A percentile compares a stretch with the other conserved stretches of the same genome.
These are phyloP conservation scores for Amaranthus hypochondriacus DNA, from an alignment of 148 eudicot species.

Conservation along the genomic window DNA sequence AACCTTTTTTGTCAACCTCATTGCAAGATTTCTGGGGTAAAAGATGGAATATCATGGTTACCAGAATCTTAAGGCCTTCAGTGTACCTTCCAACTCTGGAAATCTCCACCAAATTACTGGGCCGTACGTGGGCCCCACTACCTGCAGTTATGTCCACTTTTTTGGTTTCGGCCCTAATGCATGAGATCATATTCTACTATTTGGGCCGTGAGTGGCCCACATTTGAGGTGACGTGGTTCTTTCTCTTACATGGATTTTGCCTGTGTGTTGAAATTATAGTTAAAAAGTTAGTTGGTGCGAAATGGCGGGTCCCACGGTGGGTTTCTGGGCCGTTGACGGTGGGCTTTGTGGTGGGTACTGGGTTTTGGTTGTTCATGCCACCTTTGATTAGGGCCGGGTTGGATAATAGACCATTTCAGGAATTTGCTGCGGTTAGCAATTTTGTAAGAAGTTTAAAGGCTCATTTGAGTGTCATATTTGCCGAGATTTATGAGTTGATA, in stretches of 20 bases:
- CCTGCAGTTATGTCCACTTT: conserved; percentile 26
- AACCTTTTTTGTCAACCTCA: conserved; percentile 51
- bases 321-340: conserved; percentile 33
- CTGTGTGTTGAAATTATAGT: conserved; percentile 32
- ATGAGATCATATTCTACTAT: conserved; percentile 44
- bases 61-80: conserved; percentile 36
- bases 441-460: conserved; percentile 23
- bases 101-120: conserved; percentile 8
- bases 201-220: conserved; percentile 38
- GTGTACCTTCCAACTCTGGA: conserved; percentile 35
- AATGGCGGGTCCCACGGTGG: conserved; percentile 27
- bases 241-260: conserved; percentile 43
- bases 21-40: conserved; percentile 59
- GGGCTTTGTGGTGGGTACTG: conserved; percentile 35
- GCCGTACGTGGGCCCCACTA: conserved; percentile 26
- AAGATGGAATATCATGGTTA: conserved; percentile 55
- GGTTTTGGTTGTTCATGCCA: conserved; percentile 50
- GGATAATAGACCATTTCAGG: conserved; percentile 31
- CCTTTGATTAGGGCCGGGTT: conserved; percentile 34
- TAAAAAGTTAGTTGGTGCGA: conserved; percentile 20
- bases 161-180: conserved; percentile 43
- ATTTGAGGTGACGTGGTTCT: conserved; percentile 37
- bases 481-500: too few relatives aligned
- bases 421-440: conserved; percentile 31
- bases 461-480: too few relatives aligned